A percentile compares a stretch with the other conserved stretches of the same genome.
Conservation (phyloP, 768 basidiomycete genomes). For the Phaeolepiota aurea region DNA sequence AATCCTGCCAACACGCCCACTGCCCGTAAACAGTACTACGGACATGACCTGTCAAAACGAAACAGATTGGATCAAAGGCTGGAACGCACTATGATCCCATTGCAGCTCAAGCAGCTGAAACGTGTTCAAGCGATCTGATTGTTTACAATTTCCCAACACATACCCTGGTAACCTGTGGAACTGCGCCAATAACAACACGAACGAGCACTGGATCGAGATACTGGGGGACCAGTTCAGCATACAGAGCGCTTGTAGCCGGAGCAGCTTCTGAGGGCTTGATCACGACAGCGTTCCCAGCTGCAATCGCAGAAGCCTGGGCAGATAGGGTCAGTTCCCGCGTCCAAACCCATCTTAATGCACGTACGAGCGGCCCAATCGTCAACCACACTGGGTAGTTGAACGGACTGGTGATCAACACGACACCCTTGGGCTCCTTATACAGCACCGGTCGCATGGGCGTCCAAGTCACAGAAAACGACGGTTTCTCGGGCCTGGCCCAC, state of each 20-base stretch:
- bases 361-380: conserved; percentile 47
- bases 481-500: conserved; percentile 63
- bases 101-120: conserved; percentile 60
- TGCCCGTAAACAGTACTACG: conserved; percentile 58
- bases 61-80: background rate
- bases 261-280: conserved; percentile 74
- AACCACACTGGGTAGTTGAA: conserved; percentile 74
- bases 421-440: conserved; percentile 72
- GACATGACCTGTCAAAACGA: background rate
- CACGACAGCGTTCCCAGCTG: conserved; percentile 66
- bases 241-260: conserved; percentile 43
- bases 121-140: no score
- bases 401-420: conserved; percentile 59
- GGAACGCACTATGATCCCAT: conserved; percentile 46
- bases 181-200: conserved; percentile 61
- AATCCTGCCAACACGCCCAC: conserved; percentile 53
- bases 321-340: background rate
- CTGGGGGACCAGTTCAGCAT: conserved; percentile 62
- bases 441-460: conserved; percentile 54
- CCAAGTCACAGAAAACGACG: conserved; percentile 48
- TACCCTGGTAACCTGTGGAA: conserved; percentile 54
- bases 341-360: conserved; percentile 10
- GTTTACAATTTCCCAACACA: no score
- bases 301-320: conserved; percentile 26
- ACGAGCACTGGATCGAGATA: conserved; percentile 66